Conservation (phyloP, 2,329 filamentous ascomycete species). For the Gnomoniopsis sp. region DNA sequence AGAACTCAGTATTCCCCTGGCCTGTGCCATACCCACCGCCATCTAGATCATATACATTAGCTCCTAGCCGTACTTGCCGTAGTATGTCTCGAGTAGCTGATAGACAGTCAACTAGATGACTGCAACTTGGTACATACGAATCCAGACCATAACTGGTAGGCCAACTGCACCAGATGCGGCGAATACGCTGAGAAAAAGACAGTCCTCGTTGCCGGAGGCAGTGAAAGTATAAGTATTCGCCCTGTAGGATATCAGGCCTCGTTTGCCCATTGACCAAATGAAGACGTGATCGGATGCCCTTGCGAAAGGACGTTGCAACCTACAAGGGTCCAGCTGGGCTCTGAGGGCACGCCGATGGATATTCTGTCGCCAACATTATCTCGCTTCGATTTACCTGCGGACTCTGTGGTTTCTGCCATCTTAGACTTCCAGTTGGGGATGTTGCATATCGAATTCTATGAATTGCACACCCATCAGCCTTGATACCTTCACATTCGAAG, state of each 20-base stretch:
- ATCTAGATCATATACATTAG: not conserved
- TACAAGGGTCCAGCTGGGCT: not conserved
- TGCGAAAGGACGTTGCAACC: not conserved
- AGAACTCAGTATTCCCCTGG: constrained; percentile 10
- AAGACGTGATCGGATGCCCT: not conserved
- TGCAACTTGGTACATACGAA: not conserved
- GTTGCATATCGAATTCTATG: constrained; percentile 6
- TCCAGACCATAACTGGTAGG: constrained; percentile 12
- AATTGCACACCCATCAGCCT: no score
- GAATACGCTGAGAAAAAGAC: constrained; percentile 9
- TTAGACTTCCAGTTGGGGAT: not conserved
- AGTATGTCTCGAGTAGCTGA: not conserved
- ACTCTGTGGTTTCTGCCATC: constrained; percentile 1
- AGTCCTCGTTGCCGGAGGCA: constrained; percentile 11
- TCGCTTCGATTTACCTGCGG: not conserved
- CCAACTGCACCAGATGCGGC: not conserved
- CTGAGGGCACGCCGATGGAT: constrained; percentile 6
- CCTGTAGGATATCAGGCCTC: not conserved
- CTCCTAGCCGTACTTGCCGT: not conserved
- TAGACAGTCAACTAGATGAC: not conserved
- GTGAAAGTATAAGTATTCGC: not conserved
- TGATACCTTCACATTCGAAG: not conserved
- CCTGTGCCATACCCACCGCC: constrained; percentile 10
- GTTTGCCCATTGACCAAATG: not conserved
- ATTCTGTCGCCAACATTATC: not conserved